phyloP scores from a whole-genome alignment of 1,284 basidiomycete species.

The Papiliotrema flavescens region DNA sequence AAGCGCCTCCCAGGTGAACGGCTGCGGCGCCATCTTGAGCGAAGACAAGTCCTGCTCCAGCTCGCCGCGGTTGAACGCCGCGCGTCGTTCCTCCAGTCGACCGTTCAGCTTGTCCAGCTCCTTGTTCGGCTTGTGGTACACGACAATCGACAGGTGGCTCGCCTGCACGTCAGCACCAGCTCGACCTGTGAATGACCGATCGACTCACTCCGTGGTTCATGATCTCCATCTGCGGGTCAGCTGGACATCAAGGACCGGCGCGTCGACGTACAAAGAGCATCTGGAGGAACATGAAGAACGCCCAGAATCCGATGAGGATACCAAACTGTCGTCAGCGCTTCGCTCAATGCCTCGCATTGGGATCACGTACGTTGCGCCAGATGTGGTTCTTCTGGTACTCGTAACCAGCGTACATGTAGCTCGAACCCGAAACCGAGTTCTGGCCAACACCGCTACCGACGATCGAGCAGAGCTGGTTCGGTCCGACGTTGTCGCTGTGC shows the following conservation, averaged over 20 bases:
- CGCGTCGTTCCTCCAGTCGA: slow-evolving; percentile 58
- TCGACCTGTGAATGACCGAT: neutral
- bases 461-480: slow-evolving; percentile 49
- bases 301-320: slow-evolving; percentile 56
- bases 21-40: slow-evolving; percentile 46
- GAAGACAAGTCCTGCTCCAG: slow-evolving; percentile 46
- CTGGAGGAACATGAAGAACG: slow-evolving; percentile 59
- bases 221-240: slow-evolving; percentile 32
- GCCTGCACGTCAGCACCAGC: slow-evolving; percentile 10
- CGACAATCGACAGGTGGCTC: slow-evolving; percentile 50
- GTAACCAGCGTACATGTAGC: slow-evolving; percentile 48
- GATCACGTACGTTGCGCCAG: slow-evolving; percentile 36
- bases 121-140: slow-evolving; percentile 67
- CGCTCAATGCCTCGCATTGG: neutral
- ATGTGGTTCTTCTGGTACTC: slow-evolving; percentile 38
- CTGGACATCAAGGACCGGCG: neutral
- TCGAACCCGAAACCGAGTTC: slow-evolving; percentile 37
- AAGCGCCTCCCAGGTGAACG: slow-evolving; percentile 52
- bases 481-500: slow-evolving; percentile 36
- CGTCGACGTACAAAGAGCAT: slow-evolving; percentile 28
- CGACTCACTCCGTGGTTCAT: slow-evolving; percentile 36
- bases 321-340: slow-evolving; percentile 32
- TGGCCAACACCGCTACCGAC: slow-evolving; percentile 39
- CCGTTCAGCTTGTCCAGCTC: slow-evolving; percentile 67
- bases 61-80: slow-evolving; percentile 44